Evolutionary conservation across 2,329 filamentous ascomycete genomes (phyloP), one percentile per base, ranked within the genome.

Genomic region (Xylariaceae sp.): DNA sequence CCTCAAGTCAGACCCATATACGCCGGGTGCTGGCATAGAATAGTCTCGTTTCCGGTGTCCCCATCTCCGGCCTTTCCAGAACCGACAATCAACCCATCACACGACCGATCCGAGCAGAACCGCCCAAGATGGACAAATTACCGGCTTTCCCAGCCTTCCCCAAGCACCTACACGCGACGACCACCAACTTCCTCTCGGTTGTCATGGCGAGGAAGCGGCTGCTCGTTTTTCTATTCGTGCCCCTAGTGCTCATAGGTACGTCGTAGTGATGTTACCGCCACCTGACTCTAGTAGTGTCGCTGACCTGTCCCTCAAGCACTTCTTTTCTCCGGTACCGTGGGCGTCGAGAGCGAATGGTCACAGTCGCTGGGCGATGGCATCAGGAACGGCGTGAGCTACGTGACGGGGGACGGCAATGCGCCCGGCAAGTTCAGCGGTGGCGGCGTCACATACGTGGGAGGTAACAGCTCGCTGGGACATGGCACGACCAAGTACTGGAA

Each of bases 341-440:
- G 45, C 38, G 42, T 51, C 35, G 54, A 57, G 9, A 52, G 48
- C 23, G 52, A 57, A 48, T 57, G 54, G 54, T 52, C 53, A 15
- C 53, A 48, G 31, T 44, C 55, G 27, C 23, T 57, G 13, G 52
- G 52, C 12, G 48, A 49, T 36, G 53, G 53, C 13, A 46, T 57
- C 31, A 57, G 53, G 40, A 53, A 45, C 29, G 49, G 54, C 23
- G 54, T 56, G 9, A 47, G 38, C 34, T 48, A 48, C 28, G 46
- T 48, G 26, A 48, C 46, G n/a, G 46, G 46, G 27, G 46, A 48
- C 15, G 46, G 41, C 14, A 31, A 37, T 12, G 27, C 40, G 9
- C 27, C 43, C 6, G 18, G 40, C 31, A 21, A 33, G 17, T 34
- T 44, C 17, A 35, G 23, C 34, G 23, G 46, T 21, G 45, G 44